Evolutionary conservation across 345 rosid genomes (phyloP).

Genomic region (Erysimum cheiranthoides): DNA sequence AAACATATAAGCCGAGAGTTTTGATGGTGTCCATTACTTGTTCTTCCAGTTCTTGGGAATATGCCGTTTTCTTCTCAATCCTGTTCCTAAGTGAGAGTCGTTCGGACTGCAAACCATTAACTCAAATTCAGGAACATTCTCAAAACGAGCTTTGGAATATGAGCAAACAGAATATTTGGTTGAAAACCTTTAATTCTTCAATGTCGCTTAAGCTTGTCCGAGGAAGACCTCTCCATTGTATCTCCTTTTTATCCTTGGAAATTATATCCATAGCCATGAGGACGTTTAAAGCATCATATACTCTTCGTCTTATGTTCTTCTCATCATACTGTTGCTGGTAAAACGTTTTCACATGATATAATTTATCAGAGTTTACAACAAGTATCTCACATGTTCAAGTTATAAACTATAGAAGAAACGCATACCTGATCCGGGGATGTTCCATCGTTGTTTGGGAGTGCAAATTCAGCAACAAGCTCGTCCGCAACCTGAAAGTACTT

Average conservation of each 20-base stretch:
- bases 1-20: background rate
- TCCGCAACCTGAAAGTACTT: conserved; percentile 87
- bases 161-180: conserved; percentile 5
- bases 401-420: conserved; percentile 4
- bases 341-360: conserved; percentile 19
- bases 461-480: conserved; percentile 98
- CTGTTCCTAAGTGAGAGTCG: conserved; percentile 73
- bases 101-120: conserved; percentile 59
- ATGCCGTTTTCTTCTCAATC: conserved; percentile 89
- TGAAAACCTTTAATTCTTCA: conserved; percentile 87
- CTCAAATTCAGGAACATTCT: conserved; percentile 14
- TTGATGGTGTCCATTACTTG: conserved; percentile 60
- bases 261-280: conserved; percentile 99
- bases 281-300: conserved; percentile 97
- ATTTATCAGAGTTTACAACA: conserved; percentile 15
- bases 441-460: conserved; percentile 73
- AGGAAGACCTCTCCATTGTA: conserved; percentile 99
- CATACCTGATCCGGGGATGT: conserved; percentile 93
- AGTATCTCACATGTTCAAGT: conserved; percentile 7
- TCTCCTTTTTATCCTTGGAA: conserved; percentile 96
- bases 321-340: conserved; percentile 96
- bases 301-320: conserved; percentile 97
- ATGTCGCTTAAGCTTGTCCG: conserved; percentile 90
- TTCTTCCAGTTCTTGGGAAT: conserved; percentile 90
- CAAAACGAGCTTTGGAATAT: conserved; percentile 32